phyloP scores from a whole-genome alignment of 768 basidiomycete species.

The Tricholoma matsutake region DNA sequence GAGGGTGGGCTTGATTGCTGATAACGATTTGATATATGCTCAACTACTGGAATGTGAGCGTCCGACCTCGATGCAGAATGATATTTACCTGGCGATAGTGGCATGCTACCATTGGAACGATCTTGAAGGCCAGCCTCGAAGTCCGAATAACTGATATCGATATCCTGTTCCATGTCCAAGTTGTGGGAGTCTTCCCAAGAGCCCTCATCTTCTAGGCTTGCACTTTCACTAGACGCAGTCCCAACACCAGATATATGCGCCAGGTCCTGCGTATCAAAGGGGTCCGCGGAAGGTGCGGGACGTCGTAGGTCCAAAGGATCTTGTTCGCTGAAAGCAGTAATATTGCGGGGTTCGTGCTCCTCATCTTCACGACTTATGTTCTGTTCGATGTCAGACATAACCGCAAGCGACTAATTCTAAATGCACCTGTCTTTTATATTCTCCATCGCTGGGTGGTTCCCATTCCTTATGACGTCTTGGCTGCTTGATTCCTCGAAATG shows the following conservation, averaged over 20 bases:
- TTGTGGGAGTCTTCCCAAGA: background rate
- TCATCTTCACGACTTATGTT: background rate
- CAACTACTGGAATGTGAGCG: background rate
- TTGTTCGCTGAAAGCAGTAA: background rate
- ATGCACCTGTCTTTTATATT: conserved; percentile 9
- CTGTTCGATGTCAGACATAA: background rate
- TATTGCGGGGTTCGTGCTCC: background rate
- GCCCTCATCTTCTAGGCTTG: background rate
- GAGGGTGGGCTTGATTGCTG: background rate
- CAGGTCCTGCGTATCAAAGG: background rate
- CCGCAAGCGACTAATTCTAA: background rate
- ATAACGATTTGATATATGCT: background rate
- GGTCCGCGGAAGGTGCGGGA: background rate
- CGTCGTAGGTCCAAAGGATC: background rate
- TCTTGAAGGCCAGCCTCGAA: conserved; percentile 6
- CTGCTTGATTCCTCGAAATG: background rate
- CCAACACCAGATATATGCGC: background rate
- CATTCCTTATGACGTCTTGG: background rate
- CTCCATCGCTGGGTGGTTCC: background rate
- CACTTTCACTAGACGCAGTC: background rate
- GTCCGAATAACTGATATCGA: conserved; percentile 3
- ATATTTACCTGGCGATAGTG: background rate
- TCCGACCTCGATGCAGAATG: background rate
- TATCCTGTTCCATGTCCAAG: background rate
- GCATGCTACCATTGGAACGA: background rate